Evolutionary conservation across 2,329 filamentous ascomycete species (phyloP).

Genomic region (Cladophialophora psammophila): DNA sequence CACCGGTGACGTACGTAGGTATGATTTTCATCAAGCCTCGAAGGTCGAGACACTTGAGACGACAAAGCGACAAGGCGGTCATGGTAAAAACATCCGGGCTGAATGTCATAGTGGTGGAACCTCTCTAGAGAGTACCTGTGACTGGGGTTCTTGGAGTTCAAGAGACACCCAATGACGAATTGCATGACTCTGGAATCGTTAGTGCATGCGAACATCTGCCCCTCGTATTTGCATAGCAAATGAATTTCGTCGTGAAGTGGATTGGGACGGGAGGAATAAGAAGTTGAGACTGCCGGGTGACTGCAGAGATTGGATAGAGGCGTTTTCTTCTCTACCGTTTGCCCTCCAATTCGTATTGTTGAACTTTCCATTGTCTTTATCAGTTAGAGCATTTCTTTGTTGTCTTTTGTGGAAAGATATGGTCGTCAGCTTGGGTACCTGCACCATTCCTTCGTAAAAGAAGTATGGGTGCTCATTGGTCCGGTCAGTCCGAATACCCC

Average conservation of each 20-base stretch:
- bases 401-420: neutral
- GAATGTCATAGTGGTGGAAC: neutral
- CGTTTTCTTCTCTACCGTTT: neutral
- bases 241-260: too few relatives aligned
- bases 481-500: neutral
- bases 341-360: neutral
- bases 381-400: neutral
- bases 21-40: neutral
- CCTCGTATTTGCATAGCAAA: neutral
- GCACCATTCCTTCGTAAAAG: neutral
- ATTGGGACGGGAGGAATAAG: neutral
- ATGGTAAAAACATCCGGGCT: neutral
- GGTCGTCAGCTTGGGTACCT: neutral
- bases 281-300: neutral
- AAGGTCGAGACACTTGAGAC: neutral
- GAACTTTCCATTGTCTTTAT: neutral
- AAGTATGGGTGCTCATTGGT: neutral
- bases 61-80: neutral
- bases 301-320: neutral
- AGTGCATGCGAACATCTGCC: neutral
- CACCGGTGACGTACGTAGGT: neutral
- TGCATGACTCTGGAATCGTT: neutral
- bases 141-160: neutral
- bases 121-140: neutral
- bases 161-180: neutral